Base-by-base conservation (phyloP, 768 basidiomycete species). In the Rubroboletus satanas region DNA sequence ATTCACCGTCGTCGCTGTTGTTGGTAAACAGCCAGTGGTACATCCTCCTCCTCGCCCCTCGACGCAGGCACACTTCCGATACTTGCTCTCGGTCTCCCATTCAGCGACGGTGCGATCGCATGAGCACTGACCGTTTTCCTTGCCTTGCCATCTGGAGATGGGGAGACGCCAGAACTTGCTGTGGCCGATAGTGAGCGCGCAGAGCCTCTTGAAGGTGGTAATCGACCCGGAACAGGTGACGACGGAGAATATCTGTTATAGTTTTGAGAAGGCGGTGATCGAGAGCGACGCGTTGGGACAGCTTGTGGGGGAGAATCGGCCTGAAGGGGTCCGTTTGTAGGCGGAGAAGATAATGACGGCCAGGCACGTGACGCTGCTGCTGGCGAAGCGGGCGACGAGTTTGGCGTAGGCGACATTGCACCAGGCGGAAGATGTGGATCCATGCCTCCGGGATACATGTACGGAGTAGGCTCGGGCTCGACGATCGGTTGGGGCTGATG, bases 1-100 rank as follows among this genome's bases (percentile, higher is more conserved):
- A 26, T 56, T 67, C 48, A 66, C 77, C 71, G 83, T 64, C 83
- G 77, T 62, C 81, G 84, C 65, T 85, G 88, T 64, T 87, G 87
- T 69, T 90, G 88, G 78, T 83, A 90, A 52, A 89, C 70, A 18
- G 90, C 88, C 45, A 93, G 74, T 18, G 90, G 90, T 37, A 90
- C 73, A 65, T 92, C 90, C 66, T 92, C 90, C 64, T 91, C 89
- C 64, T 89, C 87, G 28, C 71, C 60, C 46, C 66, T 70, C 12
- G 65, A 54, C 32, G 62, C 37, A 21, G 62, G 53, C n/a, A 71
- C 68, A 49, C 79, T 75, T 36, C 64, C 68, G 8, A 58, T 28
- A 48, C 74, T 73, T 29, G 75, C 73, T 62, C 75, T 74, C 38
- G 77, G 76, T 58, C 77, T 74, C 55, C 70, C 73, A 51, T 74